Evolutionary conservation across 306 rosid genomes (phyloP).

Genomic region (Nissolia schottii): DNA sequence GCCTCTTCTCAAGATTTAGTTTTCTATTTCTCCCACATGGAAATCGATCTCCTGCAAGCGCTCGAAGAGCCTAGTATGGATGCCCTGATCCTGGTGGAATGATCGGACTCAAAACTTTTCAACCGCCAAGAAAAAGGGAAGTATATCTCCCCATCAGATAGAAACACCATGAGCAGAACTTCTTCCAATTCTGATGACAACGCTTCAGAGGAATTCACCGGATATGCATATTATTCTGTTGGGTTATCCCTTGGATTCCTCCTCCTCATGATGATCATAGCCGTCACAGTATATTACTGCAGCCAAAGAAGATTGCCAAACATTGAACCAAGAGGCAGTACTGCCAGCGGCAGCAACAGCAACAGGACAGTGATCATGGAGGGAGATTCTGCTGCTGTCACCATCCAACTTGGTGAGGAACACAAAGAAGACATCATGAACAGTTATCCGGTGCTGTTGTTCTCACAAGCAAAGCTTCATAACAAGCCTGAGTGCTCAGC

Average conservation of each 20-base stretch:
- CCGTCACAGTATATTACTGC: constrained; percentile 13
- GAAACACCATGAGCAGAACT: not conserved
- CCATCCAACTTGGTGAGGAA: constrained; percentile 14
- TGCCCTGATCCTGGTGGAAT: too few species aligned
- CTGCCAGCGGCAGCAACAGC: not conserved
- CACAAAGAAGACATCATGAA: constrained; percentile 24
- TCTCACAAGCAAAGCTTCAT: constrained; percentile 36
- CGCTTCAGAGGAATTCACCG: not conserved
- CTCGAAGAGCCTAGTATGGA: too few species aligned
- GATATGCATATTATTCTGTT: not conserved
- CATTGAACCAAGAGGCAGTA: not conserved
- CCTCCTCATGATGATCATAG: not conserved
- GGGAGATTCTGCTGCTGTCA: not conserved
- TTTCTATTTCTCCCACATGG: too few species aligned
- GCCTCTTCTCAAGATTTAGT: too few species aligned
- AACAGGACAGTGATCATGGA: not conserved
- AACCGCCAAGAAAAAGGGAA: too few species aligned
- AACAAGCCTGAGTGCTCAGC: constrained; percentile 7
- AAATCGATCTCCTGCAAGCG: too few species aligned
- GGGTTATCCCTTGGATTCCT: constrained; percentile 23
- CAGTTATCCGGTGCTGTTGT: constrained; percentile 29
- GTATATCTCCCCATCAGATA: not conserved
- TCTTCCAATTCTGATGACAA: constrained; percentile 3
- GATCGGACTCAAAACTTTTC: too few species aligned
- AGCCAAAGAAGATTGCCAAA: not conserved